Conservation (phyloP, 2,329 filamentous ascomycete species). For the Trichoderma oligosporum region DNA sequence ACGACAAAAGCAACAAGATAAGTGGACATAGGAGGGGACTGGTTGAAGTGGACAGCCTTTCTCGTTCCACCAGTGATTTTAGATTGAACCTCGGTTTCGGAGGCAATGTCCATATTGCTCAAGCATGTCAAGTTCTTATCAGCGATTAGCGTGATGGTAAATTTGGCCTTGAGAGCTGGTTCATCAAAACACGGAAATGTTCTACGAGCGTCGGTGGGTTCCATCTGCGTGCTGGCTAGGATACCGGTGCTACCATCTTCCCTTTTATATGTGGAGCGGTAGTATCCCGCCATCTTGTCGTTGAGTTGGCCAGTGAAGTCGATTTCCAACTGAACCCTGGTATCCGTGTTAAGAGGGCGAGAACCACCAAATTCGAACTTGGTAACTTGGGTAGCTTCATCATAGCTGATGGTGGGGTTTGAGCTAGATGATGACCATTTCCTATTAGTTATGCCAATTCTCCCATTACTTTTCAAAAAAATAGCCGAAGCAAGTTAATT, state of each 20-base stretch:
- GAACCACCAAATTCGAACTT: constrained; percentile 74
- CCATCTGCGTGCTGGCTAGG: constrained; percentile 92
- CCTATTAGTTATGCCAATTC: neutral
- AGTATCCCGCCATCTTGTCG: constrained; percentile 97
- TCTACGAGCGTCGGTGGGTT: constrained; percentile 86
- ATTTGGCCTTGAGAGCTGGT: constrained; percentile 87
- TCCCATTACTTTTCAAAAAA: too few species aligned
- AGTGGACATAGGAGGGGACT: constrained; percentile 90
- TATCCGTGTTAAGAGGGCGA: constrained; percentile 59
- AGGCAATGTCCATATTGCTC: constrained; percentile 93
- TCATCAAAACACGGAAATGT: constrained; percentile 98
- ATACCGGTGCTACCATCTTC: constrained; percentile 73
- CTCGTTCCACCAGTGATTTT: constrained; percentile 46
- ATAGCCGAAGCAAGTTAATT: neutral
- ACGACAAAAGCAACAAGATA: constrained; percentile 94
- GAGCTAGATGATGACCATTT: constrained; percentile 13
- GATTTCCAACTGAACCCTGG: constrained; percentile 62
- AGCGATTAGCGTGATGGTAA: constrained; percentile 85
- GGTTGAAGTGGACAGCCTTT: constrained; percentile 85
- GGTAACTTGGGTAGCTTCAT: constrained; percentile 76
- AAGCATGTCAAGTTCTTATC: constrained; percentile 88
- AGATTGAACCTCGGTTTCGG: constrained; percentile 62
- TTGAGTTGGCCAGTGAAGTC: constrained; percentile 75
- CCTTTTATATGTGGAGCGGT: constrained; percentile 88
- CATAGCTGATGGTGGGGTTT: constrained; percentile 57